Percentiles rank a stretch among this genome's conserved stretches.
These are phyloP conservation scores for Dactylellina cionopaga DNA, from an alignment of 2,329 filamentous ascomycete species.

Conservation along the genomic window DNA sequence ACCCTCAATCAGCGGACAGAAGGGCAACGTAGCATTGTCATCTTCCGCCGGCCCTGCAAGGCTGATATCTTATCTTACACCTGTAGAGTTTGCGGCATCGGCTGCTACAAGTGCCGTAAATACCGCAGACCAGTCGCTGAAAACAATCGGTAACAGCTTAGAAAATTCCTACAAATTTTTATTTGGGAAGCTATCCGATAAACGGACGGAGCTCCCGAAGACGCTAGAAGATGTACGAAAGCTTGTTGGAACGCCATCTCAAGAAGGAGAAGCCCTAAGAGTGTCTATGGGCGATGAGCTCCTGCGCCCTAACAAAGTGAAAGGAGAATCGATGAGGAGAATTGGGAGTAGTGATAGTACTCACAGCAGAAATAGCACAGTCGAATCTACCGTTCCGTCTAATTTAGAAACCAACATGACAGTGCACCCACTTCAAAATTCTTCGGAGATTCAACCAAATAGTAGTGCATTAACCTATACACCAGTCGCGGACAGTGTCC, in stretches of 20 bases:
- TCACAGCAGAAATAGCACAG: background rate
- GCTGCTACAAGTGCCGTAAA: constrained; percentile 64
- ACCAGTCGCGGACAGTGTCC: constrained; percentile 46
- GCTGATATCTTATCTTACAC: constrained; percentile 54
- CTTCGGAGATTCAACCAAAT: background rate
- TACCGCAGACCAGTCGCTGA: constrained; percentile 89
- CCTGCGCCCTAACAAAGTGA: background rate
- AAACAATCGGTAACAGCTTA: constrained; percentile 88
- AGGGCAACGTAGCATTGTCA: background rate
- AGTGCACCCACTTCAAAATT: background rate
- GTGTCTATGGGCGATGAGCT: background rate
- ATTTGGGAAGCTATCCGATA: constrained; percentile 80
- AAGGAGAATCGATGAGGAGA: background rate
- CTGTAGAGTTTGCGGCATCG: constrained; percentile 55
- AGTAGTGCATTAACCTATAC: constrained; percentile 4
- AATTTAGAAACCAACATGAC: background rate
- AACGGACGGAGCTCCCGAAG: constrained; percentile 75
- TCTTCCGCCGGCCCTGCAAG: background rate
- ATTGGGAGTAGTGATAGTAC: background rate
- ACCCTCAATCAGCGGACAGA: background rate
- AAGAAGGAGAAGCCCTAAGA: constrained; percentile 52
- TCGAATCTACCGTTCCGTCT: background rate
- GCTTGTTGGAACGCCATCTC: constrained; percentile 78
- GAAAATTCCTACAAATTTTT: constrained; percentile 95
- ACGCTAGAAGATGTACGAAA: constrained; percentile 93